Percentiles rank a stretch among this genome's conserved stretches.
Evolutionary conservation across 148 eudicot species (phyloP).

Genomic region (Spergularia marina): DNA sequence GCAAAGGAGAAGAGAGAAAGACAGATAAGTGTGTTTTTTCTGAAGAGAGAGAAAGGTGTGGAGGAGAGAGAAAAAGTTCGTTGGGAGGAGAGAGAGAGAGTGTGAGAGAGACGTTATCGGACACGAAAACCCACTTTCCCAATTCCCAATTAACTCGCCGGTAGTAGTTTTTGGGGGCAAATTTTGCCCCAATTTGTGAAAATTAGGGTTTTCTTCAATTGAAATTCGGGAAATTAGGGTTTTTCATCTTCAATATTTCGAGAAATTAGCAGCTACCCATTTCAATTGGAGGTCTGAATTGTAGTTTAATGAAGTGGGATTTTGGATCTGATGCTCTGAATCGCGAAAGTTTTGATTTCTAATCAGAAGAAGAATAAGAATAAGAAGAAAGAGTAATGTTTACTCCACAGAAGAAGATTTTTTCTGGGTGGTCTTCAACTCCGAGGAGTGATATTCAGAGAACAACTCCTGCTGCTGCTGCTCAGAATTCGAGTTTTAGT

Average conservation of each 20-base stretch:
- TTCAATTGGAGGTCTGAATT: constrained; percentile 1
- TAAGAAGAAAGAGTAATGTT: constrained; percentile 39
- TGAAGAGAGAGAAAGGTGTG: too few relatives aligned
- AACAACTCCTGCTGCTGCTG: constrained; percentile 18
- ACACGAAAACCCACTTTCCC: constrained; percentile 35
- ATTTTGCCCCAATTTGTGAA: constrained; percentile 47
- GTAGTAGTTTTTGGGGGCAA: constrained; percentile 33
- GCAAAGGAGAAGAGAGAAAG: constrained; percentile 30
- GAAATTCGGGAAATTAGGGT: constrained; percentile 19
- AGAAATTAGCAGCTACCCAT: constrained; percentile 2
- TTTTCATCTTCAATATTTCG: neutral
- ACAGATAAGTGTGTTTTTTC: neutral
- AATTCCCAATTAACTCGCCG: constrained; percentile 34
- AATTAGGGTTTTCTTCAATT: constrained; percentile 16
- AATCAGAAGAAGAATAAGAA: neutral
- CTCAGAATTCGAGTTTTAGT: constrained; percentile 30
- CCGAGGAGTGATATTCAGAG: constrained; percentile 48
- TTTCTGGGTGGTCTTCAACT: constrained; percentile 60
- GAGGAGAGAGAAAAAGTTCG: constrained; percentile 29
- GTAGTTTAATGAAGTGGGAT: constrained; percentile 29
- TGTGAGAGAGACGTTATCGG: constrained; percentile 68
- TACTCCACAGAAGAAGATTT: constrained; percentile 68
- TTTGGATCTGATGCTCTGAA: constrained; percentile 30
- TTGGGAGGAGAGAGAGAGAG: constrained; percentile 27
- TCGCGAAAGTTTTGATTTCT: constrained; percentile 6